A percentile compares a stretch with the other conserved stretches of the same genome.
phyloP scores from a whole-genome alignment of 768 basidiomycete species.

The Russula ochroleuca region DNA sequence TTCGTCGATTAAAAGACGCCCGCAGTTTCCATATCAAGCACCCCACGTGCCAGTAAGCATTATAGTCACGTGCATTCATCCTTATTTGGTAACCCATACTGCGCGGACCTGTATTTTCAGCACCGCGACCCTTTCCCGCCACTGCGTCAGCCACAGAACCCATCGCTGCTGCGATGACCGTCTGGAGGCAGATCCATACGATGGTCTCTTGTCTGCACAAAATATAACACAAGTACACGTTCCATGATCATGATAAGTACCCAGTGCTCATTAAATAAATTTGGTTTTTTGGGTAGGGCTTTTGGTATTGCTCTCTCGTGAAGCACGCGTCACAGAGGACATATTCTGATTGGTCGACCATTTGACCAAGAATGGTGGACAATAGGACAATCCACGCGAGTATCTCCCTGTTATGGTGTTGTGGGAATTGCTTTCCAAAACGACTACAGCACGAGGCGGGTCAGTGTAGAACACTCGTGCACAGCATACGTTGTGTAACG shows the following conservation, averaged over 20 bases:
- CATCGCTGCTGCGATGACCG: background rate
- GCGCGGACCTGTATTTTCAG: slow-evolving; percentile 8
- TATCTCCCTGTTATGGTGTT: background rate
- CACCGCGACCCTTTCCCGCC: slow-evolving; percentile 5
- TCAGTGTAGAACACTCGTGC: background rate
- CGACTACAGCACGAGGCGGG: background rate
- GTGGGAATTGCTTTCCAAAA: background rate
- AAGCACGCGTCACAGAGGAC: background rate
- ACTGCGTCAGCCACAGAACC: background rate
- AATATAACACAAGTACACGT: background rate
- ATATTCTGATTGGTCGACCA: slow-evolving; percentile 13
- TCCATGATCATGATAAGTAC: background rate
- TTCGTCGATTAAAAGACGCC: slow-evolving; percentile 16
- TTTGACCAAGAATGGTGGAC: slow-evolving; percentile 12
- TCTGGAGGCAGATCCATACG: background rate
- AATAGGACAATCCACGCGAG: slow-evolving; percentile 9
- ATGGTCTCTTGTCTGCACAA: background rate
- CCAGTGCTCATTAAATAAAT: background rate
- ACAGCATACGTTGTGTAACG: background rate
- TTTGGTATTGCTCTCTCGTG: background rate
- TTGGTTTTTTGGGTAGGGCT: background rate
- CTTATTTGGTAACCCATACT: slow-evolving; percentile 1
- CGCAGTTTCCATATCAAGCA: slow-evolving; percentile 3
- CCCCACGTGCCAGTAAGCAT: background rate
- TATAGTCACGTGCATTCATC: background rate